Base-by-base conservation (phyloP, 148 eudicot genomes). In the Nyssa sinensis region DNA sequence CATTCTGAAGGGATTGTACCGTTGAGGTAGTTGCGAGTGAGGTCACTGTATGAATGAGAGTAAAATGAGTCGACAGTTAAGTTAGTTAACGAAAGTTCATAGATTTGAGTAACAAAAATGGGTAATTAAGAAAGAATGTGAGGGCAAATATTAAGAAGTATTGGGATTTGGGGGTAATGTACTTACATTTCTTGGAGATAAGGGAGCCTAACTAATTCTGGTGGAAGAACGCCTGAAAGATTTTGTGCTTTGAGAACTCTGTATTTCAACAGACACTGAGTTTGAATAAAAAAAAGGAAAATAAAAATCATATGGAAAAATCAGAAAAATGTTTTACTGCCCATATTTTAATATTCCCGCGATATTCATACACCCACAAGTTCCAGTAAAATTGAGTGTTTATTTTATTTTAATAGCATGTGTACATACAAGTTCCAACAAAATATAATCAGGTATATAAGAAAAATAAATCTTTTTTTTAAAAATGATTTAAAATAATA, bases 1-100 rank as follows among this genome's bases (percentile, higher is more conserved):
- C 87, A 84, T 81, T 78, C 69, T 59, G 37, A 57, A 58, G 80
- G 87, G 32, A 84, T 78, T 1, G 82, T 81, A 35, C 87, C 87
- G 62, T 62, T 75, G n/a, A 84, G 84, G 70, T 75, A 81, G 80
- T 84, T 84, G 61, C 84, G 82, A 34, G 64, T 58, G 2, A 84
- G 78, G 7, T 84, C 87, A 41, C 87, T 84, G 80, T 21, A 51
- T 16, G n/a, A 75, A 53, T 24, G 27, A 39, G 33, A 58, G 12
- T 11, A 3, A 29, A 37, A 34, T 23, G 34, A 25, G 51, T 2
- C 49, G 31, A n/a, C 12, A 0, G 59, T 55, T n/a, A 21, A 21
- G 23, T 55, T 55, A 21, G 59, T 55, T 55, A n/a, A 55, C 21
- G 59, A 55, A 10, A 3, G 51, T 14, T 44, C 0, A 7, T 39